These are phyloP conservation scores for Cardamine occulta DNA, from an alignment of 345 rosid species.

Conservation along the genomic window DNA sequence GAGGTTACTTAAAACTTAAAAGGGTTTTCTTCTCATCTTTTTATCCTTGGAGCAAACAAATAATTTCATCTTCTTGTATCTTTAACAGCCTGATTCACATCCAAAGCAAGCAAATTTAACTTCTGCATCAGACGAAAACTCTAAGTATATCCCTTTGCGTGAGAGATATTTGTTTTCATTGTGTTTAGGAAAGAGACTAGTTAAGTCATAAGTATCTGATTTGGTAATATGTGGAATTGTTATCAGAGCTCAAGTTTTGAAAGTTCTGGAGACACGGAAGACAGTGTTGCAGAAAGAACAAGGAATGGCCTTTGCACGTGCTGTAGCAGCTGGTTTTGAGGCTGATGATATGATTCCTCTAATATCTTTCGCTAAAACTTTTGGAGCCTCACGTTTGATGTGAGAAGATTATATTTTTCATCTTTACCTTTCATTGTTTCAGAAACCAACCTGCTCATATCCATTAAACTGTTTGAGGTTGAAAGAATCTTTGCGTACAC, in stretches of 20 bases:
- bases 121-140: conserved; percentile 56
- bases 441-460: conserved; percentile 2
- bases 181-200: conserved; percentile 1
- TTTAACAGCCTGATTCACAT: conserved; percentile 70
- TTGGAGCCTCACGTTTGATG: conserved; percentile 91
- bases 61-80: conserved; percentile 35
- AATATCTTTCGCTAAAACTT: conserved; percentile 78
- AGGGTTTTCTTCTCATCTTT: background rate
- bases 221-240: conserved; percentile 21
- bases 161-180: conserved; percentile 1
- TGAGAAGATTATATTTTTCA: conserved; percentile 35
- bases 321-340: conserved; percentile 97
- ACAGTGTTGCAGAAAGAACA: conserved; percentile 89
- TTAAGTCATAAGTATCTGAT: background rate
- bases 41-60: background rate
- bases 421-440: background rate
- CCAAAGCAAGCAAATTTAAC: conserved; percentile 62
- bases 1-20: conserved; percentile 49
- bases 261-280: conserved; percentile 86
- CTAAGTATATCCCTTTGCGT: conserved; percentile 61
- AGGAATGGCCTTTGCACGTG: conserved; percentile 99
- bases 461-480: background rate
- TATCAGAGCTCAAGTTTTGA: conserved; percentile 80
- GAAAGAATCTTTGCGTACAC: background rate
- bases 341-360: conserved; percentile 73